Evolutionary conservation across 1,284 basidiomycete species (phyloP), one percentile per base, ranked within the genome.

Genomic region (Schizopora paradoxa): DNA sequence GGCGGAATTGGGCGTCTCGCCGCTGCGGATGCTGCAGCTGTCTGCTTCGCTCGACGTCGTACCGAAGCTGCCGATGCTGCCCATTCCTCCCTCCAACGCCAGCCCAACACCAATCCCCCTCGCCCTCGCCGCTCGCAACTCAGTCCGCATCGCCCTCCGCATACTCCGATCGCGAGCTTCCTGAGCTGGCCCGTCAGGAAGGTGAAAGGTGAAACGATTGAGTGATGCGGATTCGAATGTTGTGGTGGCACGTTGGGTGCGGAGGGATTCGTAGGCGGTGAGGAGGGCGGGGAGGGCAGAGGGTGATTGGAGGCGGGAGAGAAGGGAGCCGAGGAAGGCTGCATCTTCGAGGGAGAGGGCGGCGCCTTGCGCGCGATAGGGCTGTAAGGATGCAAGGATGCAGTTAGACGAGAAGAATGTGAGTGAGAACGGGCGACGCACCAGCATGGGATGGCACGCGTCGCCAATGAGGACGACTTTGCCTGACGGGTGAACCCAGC

Each of bases 271-370:
- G 27, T 57, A 57, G 4, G 52, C 48, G 22, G 42, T 36, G 1
- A 57, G 44, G 4, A 55, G 40, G 5, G 41, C 41, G 5, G 38
- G 35, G 18, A 56, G 44, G n/a, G 26, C 22, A 1, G 42, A 26
- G 13, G 23, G 7, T 5, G 10, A 6, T 19, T 23, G 28, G 23
- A 82, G 56, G 18, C 63, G 70, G 1, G 76, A 74, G 53, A 83
- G 69, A 10, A 82, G 67, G 41, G 70, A 71, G 0, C 79, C 82
- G 21, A 84, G 65, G 0, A 81, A 75, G 0, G 76, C 77, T 0
- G 73, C 79, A 48, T 84, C 82, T 61, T 85, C 81, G 42, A 84
- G 67, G 0, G 81, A 81, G 69, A 83, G 82, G 2, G 80, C 78
- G 11, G 79, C 74, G 11, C 79, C 82, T 59, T 83, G 81, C 0